Evolutionary conservation across 345 rosid genomes (phyloP).

Genomic region (Corymbia maculata): DNA sequence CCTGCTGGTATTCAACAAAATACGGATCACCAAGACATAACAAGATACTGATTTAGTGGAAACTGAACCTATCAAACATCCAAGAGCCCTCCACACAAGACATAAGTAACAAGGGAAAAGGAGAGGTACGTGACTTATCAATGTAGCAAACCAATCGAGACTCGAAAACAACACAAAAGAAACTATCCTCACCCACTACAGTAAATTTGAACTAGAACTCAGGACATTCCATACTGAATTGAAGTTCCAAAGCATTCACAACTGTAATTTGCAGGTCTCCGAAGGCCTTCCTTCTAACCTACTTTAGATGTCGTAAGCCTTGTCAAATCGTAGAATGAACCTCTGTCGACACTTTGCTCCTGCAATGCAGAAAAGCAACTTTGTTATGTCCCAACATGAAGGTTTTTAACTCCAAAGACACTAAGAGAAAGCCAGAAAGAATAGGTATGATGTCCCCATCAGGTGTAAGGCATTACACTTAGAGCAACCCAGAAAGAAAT

Average conservation of each 20-base stretch:
- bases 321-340: not conserved
- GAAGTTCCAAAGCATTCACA: constrained; percentile 18
- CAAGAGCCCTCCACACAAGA: not conserved
- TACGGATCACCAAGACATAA: not conserved
- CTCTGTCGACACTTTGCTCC: constrained; percentile 72
- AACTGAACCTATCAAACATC: not conserved
- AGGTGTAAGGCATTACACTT: not conserved
- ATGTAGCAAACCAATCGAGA: not conserved
- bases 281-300: constrained; percentile 6
- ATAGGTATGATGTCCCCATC: not conserved
- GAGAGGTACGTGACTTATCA: not conserved
- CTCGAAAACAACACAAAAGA: not conserved
- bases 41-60: not conserved
- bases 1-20: not conserved
- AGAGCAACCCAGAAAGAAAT: not conserved
- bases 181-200: not conserved
- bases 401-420: not conserved
- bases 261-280: constrained; percentile 3
- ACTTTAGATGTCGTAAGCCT: not conserved
- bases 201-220: not conserved
- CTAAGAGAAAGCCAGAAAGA: not conserved
- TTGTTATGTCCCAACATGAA: not conserved
- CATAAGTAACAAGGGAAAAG: not conserved
- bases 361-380: constrained; percentile 11
- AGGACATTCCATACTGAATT: not conserved